These are phyloP conservation scores for Pholiota molesta DNA, from an alignment of 768 basidiomycete genomes.

Conservation along the genomic window DNA sequence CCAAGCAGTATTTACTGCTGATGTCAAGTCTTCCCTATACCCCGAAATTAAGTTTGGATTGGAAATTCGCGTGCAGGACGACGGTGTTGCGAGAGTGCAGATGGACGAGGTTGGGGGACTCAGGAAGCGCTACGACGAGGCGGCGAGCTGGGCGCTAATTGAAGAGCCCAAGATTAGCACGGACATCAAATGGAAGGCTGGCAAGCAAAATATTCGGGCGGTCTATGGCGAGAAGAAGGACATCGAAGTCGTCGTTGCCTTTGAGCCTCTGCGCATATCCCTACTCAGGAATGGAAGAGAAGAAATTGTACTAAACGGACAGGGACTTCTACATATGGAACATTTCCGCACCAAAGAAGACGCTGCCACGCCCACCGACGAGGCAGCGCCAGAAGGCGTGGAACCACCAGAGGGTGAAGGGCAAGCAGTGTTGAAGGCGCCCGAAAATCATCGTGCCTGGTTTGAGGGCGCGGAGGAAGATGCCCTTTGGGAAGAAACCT, in stretches of 20 bases:
- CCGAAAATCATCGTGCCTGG: slow-evolving; percentile 63
- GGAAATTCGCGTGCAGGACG: slow-evolving; percentile 80
- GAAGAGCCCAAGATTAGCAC: slow-evolving; percentile 68
- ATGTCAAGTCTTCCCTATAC: slow-evolving; percentile 81
- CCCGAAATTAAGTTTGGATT: slow-evolving; percentile 83
- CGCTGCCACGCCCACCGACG: slow-evolving; percentile 43
- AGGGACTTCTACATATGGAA: slow-evolving; percentile 95
- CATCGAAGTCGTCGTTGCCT: slow-evolving; percentile 69
- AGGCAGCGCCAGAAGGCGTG: slow-evolving; percentile 46
- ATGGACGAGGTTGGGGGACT: slow-evolving; percentile 87
- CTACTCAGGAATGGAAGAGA: slow-evolving; percentile 76
- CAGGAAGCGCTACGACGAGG: slow-evolving; percentile 88
- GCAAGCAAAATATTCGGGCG: slow-evolving; percentile 65
- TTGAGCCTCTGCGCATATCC: slow-evolving; percentile 75
- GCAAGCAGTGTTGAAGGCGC: slow-evolving; percentile 49
- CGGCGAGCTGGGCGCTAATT: slow-evolving; percentile 86
- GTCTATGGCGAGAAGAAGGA: slow-evolving; percentile 66
- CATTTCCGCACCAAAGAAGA: slow-evolving; percentile 82
- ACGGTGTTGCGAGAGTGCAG: slow-evolving; percentile 89
- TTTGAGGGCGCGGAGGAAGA: slow-evolving; percentile 89
- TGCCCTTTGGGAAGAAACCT: slow-evolving; percentile 89
- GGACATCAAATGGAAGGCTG: slow-evolving; percentile 63
- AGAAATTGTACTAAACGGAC: slow-evolving; percentile 88
- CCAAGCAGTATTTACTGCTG: slow-evolving; percentile 69
- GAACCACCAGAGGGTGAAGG: slow-evolving; percentile 36